Conservation (phyloP, 331 rosid species). For the Pyracantha coccinea region DNA sequence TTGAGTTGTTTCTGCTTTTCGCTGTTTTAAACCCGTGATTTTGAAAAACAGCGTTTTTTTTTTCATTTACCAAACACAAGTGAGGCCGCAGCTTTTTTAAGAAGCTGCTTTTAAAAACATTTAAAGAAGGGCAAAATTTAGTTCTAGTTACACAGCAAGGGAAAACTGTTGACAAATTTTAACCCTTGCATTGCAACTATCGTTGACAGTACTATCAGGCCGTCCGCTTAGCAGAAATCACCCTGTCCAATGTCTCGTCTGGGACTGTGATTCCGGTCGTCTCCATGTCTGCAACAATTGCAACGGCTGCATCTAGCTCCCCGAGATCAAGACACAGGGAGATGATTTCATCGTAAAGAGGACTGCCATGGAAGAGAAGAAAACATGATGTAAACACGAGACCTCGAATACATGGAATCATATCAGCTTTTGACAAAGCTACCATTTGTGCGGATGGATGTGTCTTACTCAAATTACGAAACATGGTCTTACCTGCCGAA, state of each 20-base stretch:
- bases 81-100: too few species aligned
- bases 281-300: slow-evolving; percentile 86
- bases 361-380: slow-evolving; percentile 37
- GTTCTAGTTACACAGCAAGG: background rate
- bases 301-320: slow-evolving; percentile 94
- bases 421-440: background rate
- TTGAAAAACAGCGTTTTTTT: too few species aligned
- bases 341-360: slow-evolving; percentile 78
- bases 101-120: too few species aligned
- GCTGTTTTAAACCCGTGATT: too few species aligned
- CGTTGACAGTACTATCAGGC: slow-evolving; percentile 24
- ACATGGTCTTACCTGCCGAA: slow-evolving; percentile 69
- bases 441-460: background rate
- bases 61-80: too few species aligned
- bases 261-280: slow-evolving; percentile 70
- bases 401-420: background rate
- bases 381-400: background rate
- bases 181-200: background rate
- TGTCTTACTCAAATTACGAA: slow-evolving; percentile 1
- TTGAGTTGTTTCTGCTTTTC: too few species aligned
- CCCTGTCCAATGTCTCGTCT: slow-evolving; percentile 77
- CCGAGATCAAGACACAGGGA: slow-evolving; percentile 73
- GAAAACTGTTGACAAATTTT: background rate
- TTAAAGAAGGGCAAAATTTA: background rate
- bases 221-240: slow-evolving; percentile 57